Base-by-base conservation (phyloP, 371 early-diverging fungal species). In the Mucor circinelloides region DNA sequence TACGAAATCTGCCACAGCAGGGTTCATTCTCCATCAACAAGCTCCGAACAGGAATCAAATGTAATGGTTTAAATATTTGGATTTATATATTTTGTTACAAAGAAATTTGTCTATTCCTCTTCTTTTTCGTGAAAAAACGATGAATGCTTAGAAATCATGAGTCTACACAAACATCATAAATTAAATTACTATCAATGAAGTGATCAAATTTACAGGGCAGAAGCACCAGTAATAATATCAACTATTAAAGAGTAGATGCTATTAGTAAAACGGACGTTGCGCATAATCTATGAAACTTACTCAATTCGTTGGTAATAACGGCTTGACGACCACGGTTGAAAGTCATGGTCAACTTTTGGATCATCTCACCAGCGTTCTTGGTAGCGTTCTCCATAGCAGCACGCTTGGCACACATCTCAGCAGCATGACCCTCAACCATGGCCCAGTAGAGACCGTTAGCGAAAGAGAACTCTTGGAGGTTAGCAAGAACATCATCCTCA, bases 301-400 rank as follows among this genome's bases (percentile, higher is more conserved):
- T 92, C 71, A 97, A 88, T 81, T 97, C 97, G 88, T 97, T 97
- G 78, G 98, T 97, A 84, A 97, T 97, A 70, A 90, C 90, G 66
- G 98, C 96, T 82, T 97, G 98, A 84, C 98, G 94, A 85, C 93
- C 91, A 76, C 97, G 93, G 89, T 97, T 97, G 89, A 90, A 97
- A 63, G 88, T 89, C 78, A 97, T 84, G 56, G 93, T 93, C 62
- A 87, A 76, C 78, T 85, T 85, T 57, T 70, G 64, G 59, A 92
- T 90, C 90, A 93, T 91, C 57, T 93, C 92, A 79, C 93, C 95
- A 66, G 98, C 99, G 85, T 99, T 99, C 92, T 97, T 96, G 82
- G 98, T 98, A 60, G 98, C 98, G 85, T 99, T 99, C 90, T 99
- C 99, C 99, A 97, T 99, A 80, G 99, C 98, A 74, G 94, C 90